These are phyloP conservation scores for Daedaleopsis nitida DNA, from an alignment of 768 basidiomycete species.

Conservation along the genomic window DNA sequence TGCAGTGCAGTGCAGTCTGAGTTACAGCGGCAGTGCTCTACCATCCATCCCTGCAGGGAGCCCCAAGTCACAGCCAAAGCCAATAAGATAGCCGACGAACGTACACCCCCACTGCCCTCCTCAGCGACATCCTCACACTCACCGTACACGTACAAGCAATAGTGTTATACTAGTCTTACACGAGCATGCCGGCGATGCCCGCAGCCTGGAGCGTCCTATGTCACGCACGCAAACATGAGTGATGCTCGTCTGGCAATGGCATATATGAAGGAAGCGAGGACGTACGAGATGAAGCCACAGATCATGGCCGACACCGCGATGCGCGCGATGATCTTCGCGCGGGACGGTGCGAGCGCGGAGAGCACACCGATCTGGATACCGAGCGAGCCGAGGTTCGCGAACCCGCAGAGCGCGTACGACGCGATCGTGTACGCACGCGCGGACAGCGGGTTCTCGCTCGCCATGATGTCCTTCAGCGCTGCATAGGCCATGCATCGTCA, in stretches of 20 bases:
- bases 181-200: constrained; percentile 33
- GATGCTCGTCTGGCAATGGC: not conserved
- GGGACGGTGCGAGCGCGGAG: constrained; percentile 66
- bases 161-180: constrained; percentile 10
- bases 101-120: not conserved
- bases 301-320: constrained; percentile 71
- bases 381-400: constrained; percentile 83
- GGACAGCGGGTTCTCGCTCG: constrained; percentile 54
- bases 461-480: constrained; percentile 51
- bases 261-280: constrained; percentile 8
- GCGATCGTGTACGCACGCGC: constrained; percentile 80
- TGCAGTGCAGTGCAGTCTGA: not conserved
- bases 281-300: constrained; percentile 63
- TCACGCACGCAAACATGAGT: not conserved
- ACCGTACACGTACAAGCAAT: not conserved
- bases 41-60: not conserved
- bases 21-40: too few relatives aligned
- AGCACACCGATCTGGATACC: constrained; percentile 87
- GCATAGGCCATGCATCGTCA: not conserved
- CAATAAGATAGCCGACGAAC: not conserved
- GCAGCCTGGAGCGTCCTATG: constrained; percentile 32
- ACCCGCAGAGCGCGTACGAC: constrained; percentile 88
- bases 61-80: not conserved
- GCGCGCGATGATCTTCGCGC: constrained; percentile 68
- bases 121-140: not conserved